Percentiles rank a stretch among this genome's conserved stretches.
Evolutionary conservation across 2,329 filamentous ascomycete genomes (phyloP).

Genomic region (Xylaria sp.): DNA sequence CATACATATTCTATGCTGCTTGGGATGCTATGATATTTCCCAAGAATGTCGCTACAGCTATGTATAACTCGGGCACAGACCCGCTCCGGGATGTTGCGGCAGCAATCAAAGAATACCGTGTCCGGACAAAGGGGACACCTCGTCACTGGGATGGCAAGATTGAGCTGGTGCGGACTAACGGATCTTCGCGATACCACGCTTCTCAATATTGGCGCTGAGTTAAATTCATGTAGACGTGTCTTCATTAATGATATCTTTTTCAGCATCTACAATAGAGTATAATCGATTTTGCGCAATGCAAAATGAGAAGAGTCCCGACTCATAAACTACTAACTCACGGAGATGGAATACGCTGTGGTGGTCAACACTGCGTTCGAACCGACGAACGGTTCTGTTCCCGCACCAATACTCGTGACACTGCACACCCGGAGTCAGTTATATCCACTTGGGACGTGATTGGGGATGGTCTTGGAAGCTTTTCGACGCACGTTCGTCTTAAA

Average conservation of each 20-base stretch:
- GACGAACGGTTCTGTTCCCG: conserved; percentile 39
- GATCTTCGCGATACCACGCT: conserved; percentile 39
- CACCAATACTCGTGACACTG: conserved; percentile 54
- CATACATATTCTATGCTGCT: conserved; percentile 61
- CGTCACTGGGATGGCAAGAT: conserved; percentile 48
- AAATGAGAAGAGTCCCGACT: background rate
- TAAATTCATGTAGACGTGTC: background rate
- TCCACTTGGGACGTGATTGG: too few species aligned
- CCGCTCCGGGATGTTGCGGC: conserved; percentile 45
- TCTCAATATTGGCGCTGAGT: conserved; percentile 43
- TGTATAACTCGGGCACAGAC: conserved; percentile 16
- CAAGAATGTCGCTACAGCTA: conserved; percentile 34
- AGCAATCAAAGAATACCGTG: conserved; percentile 48
- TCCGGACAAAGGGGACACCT: conserved; percentile 42
- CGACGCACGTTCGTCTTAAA: too few species aligned
- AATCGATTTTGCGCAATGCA: background rate
- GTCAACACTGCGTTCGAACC: conserved; percentile 58
- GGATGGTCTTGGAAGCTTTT: too few species aligned
- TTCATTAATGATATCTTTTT: conserved; percentile 3
- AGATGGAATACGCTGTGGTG: conserved; percentile 43
- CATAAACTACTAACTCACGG: conserved; percentile 29
- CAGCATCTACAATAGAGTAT: conserved; percentile 18
- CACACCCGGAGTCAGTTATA: too few species aligned
- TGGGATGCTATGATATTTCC: conserved; percentile 63
- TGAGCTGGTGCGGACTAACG: conserved; percentile 43